Base-by-base conservation (phyloP, 139 green algal species). In the Picochlorum costavermella region DNA sequence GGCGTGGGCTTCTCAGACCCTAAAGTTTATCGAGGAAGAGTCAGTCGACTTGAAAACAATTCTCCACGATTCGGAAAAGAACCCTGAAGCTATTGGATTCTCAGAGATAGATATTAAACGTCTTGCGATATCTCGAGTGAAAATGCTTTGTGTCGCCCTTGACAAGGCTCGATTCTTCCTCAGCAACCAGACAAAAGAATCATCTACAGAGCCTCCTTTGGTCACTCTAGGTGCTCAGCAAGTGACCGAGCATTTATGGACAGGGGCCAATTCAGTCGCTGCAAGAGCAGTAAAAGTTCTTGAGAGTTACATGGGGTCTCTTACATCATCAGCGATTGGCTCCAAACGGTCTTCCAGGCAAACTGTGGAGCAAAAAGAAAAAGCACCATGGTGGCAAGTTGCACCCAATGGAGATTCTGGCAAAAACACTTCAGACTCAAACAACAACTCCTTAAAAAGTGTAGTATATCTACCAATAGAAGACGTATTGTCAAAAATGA, bases 121-220 rank as follows among this genome's bases (percentile, higher is more conserved):
- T 33, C 78, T 90, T 5, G 55, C 48, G 6, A 68, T 73, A 6
- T 83, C 78, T 59, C 69, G 87, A 13, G 37, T 94, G 48, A 77
- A 89, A 60, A 85, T 88, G 58, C 74, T 95, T 49, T 81, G 77
- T 6, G 80, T 92, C 55, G 89, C 84, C 6, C 50, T 95, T 44
- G 86, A 95, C 76, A 90, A 90, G 74, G 76, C 87, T 20, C 85
- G 84, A 70, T 68, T 86, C 49, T 82, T 73, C 43, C 71, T 94
- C 26, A 44, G 68, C 3, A 61, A 75, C 58, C 63, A 75, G n/a
- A 68, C 23, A 23, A 6, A 17, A 36, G 68, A 56, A 5, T 60
- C 69, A 57, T 36, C 8, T 3, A 30, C 49, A 45, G 61, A 16
- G 1, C 65, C 75, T 1, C 85, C 86, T 6, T 70, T 95, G 60